Evolutionary conservation across 805 yeast genomes (phyloP).

Genomic region (Blastobotrys robertii): DNA sequence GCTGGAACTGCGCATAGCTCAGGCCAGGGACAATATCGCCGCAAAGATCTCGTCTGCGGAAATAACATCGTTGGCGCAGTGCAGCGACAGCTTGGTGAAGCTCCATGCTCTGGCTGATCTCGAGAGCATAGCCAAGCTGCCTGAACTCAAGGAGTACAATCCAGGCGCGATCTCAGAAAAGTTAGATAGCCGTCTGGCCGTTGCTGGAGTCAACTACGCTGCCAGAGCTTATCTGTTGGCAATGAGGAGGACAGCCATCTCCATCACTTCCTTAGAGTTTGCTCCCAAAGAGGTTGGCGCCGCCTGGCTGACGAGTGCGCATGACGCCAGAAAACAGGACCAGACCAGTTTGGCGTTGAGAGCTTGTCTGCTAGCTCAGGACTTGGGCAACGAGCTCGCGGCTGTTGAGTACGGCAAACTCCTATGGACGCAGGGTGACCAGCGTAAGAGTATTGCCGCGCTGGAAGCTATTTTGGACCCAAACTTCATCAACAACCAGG

Average conservation of each 20-base stretch:
- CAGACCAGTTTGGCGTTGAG: conserved; percentile 66
- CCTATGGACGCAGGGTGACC: conserved; percentile 85
- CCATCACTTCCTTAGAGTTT: conserved; percentile 1
- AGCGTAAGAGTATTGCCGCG: conserved; percentile 67
- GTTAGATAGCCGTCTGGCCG: conserved; percentile 19
- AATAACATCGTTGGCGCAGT: conserved; percentile 42
- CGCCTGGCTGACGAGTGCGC: conserved; percentile 50
- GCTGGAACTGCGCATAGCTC: conserved; percentile 34
- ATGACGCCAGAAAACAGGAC: conserved; percentile 55
- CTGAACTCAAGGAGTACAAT: not conserved
- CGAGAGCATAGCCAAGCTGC: conserved; percentile 28
- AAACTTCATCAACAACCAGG: conserved; percentile 8
- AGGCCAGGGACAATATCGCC: conserved; percentile 53
- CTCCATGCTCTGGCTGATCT: conserved; percentile 57
- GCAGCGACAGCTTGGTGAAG: conserved; percentile 38
- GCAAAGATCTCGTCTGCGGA: conserved; percentile 41
- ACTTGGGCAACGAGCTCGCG: conserved; percentile 31
- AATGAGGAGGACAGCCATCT: conserved; percentile 43
- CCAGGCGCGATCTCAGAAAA: conserved; percentile 9
- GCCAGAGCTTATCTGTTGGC: conserved; percentile 52
- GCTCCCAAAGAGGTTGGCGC: conserved; percentile 28
- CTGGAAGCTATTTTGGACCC: conserved; percentile 34
- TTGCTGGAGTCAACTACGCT: conserved; percentile 44
- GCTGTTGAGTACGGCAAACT: conserved; percentile 65
- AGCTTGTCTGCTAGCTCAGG: conserved; percentile 20